These are phyloP conservation scores for Pueraria montana DNA, from an alignment of 306 rosid genomes.

Conservation along the genomic window DNA sequence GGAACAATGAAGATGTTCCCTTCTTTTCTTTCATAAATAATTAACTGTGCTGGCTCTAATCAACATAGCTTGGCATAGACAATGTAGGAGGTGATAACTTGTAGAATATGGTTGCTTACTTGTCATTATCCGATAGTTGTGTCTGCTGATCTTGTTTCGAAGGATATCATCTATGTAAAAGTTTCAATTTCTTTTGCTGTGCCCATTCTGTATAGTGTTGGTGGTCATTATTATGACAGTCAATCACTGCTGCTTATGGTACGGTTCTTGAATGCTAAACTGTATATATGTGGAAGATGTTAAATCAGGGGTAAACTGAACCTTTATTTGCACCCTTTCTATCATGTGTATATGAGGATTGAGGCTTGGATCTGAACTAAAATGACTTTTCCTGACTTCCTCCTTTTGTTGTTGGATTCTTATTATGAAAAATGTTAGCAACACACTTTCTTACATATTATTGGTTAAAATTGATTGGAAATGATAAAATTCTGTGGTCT, in stretches of 20 bases:
- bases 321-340: background rate
- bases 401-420: slow-evolving; percentile 30
- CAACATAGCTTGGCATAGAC: slow-evolving; percentile 30
- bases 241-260: background rate
- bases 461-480: background rate
- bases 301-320: background rate
- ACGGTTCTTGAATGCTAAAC: background rate
- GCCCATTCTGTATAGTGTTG: background rate
- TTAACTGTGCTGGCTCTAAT: background rate
- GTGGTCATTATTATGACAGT: slow-evolving; percentile 3
- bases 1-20: background rate
- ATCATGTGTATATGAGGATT: background rate
- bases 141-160: slow-evolving; percentile 19
- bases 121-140: background rate
- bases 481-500: background rate
- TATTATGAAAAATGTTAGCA: background rate
- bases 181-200: slow-evolving; percentile 22
- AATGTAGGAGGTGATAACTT: slow-evolving; percentile 14
- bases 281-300: slow-evolving; percentile 11
- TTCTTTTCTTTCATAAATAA: background rate
- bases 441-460: background rate
- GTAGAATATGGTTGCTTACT: slow-evolving; percentile 28
- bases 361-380: slow-evolving; percentile 21
- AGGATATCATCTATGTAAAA: background rate
- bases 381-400: slow-evolving; percentile 13